phyloP scores from a whole-genome alignment of 139 green algal species.

The Dunaliella primolecta region DNA sequence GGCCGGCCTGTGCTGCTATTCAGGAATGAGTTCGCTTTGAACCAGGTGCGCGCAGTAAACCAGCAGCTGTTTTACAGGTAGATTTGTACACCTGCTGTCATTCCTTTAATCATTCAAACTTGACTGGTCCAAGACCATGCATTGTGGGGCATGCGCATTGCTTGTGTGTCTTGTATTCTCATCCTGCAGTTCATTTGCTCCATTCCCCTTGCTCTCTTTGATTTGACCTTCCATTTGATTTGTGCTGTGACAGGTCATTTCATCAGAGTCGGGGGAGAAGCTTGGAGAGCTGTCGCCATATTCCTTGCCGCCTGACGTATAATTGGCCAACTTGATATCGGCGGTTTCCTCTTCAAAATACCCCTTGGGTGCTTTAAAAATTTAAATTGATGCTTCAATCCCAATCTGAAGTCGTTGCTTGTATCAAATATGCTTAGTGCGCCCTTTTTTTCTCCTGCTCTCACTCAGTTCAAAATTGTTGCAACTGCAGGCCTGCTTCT shows the following conservation, averaged over 20 bases:
- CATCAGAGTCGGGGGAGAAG: conserved; percentile 30
- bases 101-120: neutral
- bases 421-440: neutral
- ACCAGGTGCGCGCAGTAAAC: conserved; percentile 43
- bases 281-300: conserved; percentile 46
- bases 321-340: neutral
- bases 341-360: neutral
- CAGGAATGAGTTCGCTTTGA: conserved; percentile 67
- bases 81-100: neutral
- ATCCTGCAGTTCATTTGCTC: too few relatives aligned
- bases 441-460: neutral
- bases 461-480: too few relatives aligned
- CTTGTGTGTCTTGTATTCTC: conserved; percentile 3
- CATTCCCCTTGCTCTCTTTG: too few relatives aligned
- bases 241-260: too few relatives aligned
- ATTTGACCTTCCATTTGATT: too few relatives aligned
- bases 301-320: conserved; percentile 46
- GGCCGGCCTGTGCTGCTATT: conserved; percentile 72
- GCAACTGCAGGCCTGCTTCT: too few relatives aligned
- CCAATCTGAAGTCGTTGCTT: too few relatives aligned
- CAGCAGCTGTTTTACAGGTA: neutral
- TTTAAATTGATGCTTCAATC: too few relatives aligned
- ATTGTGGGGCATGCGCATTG: neutral
- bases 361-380: too few relatives aligned
- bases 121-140: neutral